Percentiles rank a stretch among this genome's conserved stretches.
phyloP scores from a whole-genome alignment of 805 yeast species.

The Starmera pachycereana region DNA sequence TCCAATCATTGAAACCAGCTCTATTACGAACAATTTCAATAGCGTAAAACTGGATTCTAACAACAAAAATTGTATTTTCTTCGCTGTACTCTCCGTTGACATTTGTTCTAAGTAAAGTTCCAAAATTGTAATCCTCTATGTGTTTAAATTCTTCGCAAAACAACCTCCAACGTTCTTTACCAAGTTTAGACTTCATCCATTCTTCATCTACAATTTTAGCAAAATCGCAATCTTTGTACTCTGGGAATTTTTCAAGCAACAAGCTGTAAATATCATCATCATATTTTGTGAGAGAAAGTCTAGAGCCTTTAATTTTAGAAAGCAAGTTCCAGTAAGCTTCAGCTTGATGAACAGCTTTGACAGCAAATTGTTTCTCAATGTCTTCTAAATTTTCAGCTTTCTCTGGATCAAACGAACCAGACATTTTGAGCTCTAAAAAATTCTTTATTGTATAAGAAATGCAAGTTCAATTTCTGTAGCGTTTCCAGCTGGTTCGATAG shows the following conservation, averaged over 20 bases:
- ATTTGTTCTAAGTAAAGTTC: constrained; percentile 79
- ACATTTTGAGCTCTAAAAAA: no score
- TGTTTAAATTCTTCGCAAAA: constrained; percentile 78
- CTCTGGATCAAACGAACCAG: constrained; percentile 58
- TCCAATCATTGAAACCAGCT: constrained; percentile 89
- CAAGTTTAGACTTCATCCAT: constrained; percentile 67
- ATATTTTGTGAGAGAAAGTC: constrained; percentile 57
- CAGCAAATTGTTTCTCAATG: constrained; percentile 96
- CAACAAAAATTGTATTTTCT: constrained; percentile 77
- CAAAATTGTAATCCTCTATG: constrained; percentile 89
- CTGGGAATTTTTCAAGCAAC: constrained; percentile 75
- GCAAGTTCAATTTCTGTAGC: no score
- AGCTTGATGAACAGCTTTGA: constrained; percentile 91
- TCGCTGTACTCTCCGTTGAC: constrained; percentile 68
- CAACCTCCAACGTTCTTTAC: constrained; percentile 86
- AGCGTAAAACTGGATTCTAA: constrained; percentile 91
- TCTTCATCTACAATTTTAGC: constrained; percentile 59
- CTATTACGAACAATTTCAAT: constrained; percentile 91
- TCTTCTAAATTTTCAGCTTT: constrained; percentile 91
- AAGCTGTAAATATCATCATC: constrained; percentile 62
- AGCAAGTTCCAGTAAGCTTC: constrained; percentile 87
- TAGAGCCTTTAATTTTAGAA: constrained; percentile 66
- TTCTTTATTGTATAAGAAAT: no score
- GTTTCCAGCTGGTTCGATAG: no score
- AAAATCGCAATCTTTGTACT: constrained; percentile 51